Evolutionary conservation across 2,329 filamentous ascomycete species (phyloP).

Genomic region (Fusarium mundagurra): DNA sequence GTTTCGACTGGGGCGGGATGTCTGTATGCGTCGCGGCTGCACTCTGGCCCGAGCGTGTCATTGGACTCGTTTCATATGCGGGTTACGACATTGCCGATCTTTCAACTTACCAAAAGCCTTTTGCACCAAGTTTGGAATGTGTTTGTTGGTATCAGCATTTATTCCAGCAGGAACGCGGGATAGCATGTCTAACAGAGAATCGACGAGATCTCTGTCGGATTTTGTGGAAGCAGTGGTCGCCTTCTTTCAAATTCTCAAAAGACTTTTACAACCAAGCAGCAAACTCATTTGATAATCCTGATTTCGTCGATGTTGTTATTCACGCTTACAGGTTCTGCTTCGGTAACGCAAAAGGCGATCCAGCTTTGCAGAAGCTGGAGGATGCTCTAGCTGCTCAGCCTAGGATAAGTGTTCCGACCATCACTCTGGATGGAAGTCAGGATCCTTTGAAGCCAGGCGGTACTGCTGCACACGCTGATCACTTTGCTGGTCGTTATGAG

Average conservation of each 20-base stretch:
- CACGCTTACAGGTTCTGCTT: slow-evolving; percentile 19
- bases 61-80: slow-evolving; percentile 6
- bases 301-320: slow-evolving; percentile 9
- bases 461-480: background rate
- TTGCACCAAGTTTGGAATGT: background rate
- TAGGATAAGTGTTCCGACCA: background rate
- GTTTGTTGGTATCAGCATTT: slow-evolving; percentile 14
- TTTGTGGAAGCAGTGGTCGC: slow-evolving; percentile 15
- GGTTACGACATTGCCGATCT: slow-evolving; percentile 5
- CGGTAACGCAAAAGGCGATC: background rate
- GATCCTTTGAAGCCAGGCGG: slow-evolving; percentile 4
- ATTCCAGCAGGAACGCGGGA: slow-evolving; percentile 7
- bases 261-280: background rate
- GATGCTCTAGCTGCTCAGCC: background rate
- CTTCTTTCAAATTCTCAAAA: background rate
- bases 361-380: background rate
- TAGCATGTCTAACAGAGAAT: background rate
- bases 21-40: slow-evolving; percentile 3
- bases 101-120: background rate
- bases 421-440: background rate
- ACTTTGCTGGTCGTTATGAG: background rate
- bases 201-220: slow-evolving; percentile 2
- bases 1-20: slow-evolving; percentile 8
- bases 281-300: slow-evolving; percentile 2
- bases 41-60: background rate